phyloP scores from a whole-genome alignment of 228 moss, liverwort and hornwort species.

The Sphagnum magellanicum region DNA sequence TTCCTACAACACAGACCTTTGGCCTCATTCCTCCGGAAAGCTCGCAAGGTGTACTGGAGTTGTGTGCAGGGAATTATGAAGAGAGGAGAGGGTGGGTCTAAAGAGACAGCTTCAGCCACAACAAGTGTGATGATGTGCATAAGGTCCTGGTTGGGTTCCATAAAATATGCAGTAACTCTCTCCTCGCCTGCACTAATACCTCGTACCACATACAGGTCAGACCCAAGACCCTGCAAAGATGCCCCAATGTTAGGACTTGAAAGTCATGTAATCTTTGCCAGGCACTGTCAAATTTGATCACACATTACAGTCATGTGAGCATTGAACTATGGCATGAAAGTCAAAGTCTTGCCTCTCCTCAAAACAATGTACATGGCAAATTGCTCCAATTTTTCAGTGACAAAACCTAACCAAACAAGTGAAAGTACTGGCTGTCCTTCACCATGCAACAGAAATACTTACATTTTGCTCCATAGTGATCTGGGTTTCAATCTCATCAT shows the following conservation, averaged over 20 bases:
- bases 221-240: constrained; percentile 66
- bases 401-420: too few relatives aligned
- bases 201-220: constrained; percentile 90
- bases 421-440: too few relatives aligned
- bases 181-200: constrained; percentile 89
- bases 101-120: constrained; percentile 85
- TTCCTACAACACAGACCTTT: constrained; percentile 36
- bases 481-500: constrained; percentile 81
- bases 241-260: constrained; percentile 2
- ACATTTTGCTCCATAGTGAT: constrained; percentile 84
- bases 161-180: constrained; percentile 72
- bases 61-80: constrained; percentile 85
- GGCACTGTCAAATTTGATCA: too few relatives aligned
- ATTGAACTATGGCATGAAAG: too few relatives aligned
- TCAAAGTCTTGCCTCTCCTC: too few relatives aligned
- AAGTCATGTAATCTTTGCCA: too few relatives aligned
- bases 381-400: too few relatives aligned
- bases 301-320: too few relatives aligned
- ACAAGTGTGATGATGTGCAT: constrained; percentile 78
- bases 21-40: constrained; percentile 75
- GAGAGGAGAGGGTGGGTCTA: constrained; percentile 88
- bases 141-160: constrained; percentile 74
- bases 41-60: constrained; percentile 75
- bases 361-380: too few relatives aligned
- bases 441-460: constrained; percentile 5